Evolutionary conservation across 2,329 filamentous ascomycete genomes (phyloP).

Genomic region (Elsinoe batatas): DNA sequence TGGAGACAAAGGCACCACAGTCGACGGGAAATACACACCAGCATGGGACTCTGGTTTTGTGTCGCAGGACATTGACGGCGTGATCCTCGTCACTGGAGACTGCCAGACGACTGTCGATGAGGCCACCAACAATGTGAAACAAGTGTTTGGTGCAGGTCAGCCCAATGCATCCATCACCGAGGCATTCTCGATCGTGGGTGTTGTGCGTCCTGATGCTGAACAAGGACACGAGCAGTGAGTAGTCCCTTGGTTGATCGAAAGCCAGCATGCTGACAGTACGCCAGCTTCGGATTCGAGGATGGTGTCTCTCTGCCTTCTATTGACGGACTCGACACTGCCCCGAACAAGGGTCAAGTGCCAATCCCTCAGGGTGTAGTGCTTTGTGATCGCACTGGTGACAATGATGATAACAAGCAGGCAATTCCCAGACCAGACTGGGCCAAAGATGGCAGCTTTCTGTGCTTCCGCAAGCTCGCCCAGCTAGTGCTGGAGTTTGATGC

Average conservation of each 20-base stretch:
- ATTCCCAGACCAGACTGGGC: constrained; percentile 27
- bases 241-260: neutral
- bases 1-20: constrained; percentile 20
- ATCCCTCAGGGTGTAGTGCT: constrained; percentile 30
- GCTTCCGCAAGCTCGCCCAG: constrained; percentile 37
- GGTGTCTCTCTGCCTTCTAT: constrained; percentile 35
- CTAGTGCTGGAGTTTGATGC: constrained; percentile 37
- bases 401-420: constrained; percentile 19
- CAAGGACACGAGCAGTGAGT: constrained; percentile 30
- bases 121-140: constrained; percentile 24
- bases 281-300: constrained; percentile 36
- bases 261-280: neutral
- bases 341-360: constrained; percentile 26
- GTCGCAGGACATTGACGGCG: constrained; percentile 27
- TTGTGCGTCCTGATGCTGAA: constrained; percentile 28
- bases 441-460: constrained; percentile 37
- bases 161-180: constrained; percentile 23
- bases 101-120: constrained; percentile 21
- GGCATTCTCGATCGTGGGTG: constrained; percentile 25
- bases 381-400: constrained; percentile 30
- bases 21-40: constrained; percentile 18
- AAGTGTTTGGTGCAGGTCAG: constrained; percentile 22
- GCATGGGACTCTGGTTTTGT: constrained; percentile 22
- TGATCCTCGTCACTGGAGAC: constrained; percentile 29
- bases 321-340: constrained; percentile 23